Evolutionary conservation across 2,329 filamentous ascomycete species (phyloP).

Genomic region (Sporothrix brunneoviolacea): DNA sequence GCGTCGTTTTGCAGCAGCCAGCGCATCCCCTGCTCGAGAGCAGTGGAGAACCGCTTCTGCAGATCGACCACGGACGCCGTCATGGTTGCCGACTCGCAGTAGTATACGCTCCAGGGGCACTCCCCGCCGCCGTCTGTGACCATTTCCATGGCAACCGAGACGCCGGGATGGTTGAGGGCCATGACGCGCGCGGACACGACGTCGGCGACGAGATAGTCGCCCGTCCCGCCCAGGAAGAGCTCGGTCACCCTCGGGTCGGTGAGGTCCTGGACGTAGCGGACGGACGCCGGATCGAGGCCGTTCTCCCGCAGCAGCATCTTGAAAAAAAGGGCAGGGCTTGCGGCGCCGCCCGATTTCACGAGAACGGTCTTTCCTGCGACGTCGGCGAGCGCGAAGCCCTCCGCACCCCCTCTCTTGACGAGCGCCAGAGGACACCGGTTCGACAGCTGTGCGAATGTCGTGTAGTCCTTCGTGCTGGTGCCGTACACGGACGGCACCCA

Average conservation of each 20-base stretch:
- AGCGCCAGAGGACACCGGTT: constrained; percentile 14
- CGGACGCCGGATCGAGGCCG: constrained; percentile 11
- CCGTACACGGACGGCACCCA: constrained; percentile 17
- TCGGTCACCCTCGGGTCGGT: constrained; percentile 12
- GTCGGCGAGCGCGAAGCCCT: constrained; percentile 9
- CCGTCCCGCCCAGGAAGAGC: constrained; percentile 14
- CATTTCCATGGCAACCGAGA: constrained; percentile 13
- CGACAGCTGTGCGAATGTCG: constrained; percentile 14
- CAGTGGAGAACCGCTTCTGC: constrained; percentile 15
- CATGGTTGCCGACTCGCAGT: constrained; percentile 9
- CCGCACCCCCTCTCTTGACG: neutral
- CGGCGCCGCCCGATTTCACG: constrained; percentile 15
- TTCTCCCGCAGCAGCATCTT: constrained; percentile 17
- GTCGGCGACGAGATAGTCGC: constrained; percentile 16
- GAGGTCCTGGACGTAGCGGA: constrained; percentile 16
- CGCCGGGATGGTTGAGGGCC: constrained; percentile 7
- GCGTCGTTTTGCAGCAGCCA: constrained; percentile 10
- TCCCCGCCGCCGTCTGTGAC: constrained; percentile 9
- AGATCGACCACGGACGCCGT: constrained; percentile 9
- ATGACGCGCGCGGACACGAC: constrained; percentile 12
- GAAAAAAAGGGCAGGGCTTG: constrained; percentile 15
- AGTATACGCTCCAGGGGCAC: constrained; percentile 18
- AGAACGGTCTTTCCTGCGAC: constrained; percentile 12
- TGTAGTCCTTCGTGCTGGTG: constrained; percentile 9
- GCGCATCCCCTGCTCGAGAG: constrained; percentile 12